Evolutionary conservation across 257 asterid species (phyloP), one percentile per base, ranked within the genome.

Genomic region (Nicotiana benthamiana): DNA sequence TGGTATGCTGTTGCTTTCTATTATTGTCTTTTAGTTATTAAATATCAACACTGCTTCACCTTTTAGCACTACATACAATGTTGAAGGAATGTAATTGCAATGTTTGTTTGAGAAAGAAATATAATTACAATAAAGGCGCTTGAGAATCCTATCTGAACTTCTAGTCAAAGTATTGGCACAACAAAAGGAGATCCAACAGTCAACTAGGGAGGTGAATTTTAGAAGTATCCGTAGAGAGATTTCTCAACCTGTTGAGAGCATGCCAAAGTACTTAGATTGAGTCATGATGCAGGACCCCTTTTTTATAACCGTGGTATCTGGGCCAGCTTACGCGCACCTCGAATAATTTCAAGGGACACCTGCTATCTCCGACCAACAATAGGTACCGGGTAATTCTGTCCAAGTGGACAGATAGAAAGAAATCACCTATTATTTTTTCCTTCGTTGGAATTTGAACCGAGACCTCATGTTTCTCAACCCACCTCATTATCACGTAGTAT

Each of bases 1-100:
- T 88, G 97, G 97, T 94, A 85, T 13, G 79, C n/a, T 30, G 60
- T 62, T 83, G 27, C 67, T 77, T 67, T 67, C 18, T 67, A 10
- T 10, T 27, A 3, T n/a, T n/a, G 30, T 54, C 75, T 67, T 63
- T 62, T 74, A 77, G 81, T 74, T 80, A 70, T 36, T 36, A 67
- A n/a, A n/a, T 80, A 70, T 36, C n/a, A 67, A 36, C 52, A 9
- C 12, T 32, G 54, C 75, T 67, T 36, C 54, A 67, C 30, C 75
- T 67, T 67, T 67, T 67, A 67, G 54, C 30, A n/a, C 52, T 22
- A 28, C 18, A 66, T 32, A 66, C 30, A 36, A 36, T 34, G 54
- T 36, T 13, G 53, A 67, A 48, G 54, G 16, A 48, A 48, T 51
- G 3, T 51, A 51, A 10, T 51, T 40, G 46, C 46, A 40, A 1